These are phyloP conservation scores for Phytophthora boehmeriae DNA, from an alignment of 352 stramenopile genomes.

Conservation along the genomic window DNA sequence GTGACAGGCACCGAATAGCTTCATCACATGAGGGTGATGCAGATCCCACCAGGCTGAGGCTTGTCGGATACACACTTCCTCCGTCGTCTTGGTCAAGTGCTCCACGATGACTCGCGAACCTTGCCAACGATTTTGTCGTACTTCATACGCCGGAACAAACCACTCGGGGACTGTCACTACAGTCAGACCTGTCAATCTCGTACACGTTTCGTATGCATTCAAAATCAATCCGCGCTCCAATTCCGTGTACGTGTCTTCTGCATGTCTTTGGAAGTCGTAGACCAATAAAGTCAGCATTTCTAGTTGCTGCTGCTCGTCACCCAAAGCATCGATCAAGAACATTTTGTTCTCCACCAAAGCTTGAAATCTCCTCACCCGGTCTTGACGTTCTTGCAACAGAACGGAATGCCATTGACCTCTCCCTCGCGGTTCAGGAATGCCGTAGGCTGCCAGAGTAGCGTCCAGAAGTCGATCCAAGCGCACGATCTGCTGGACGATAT, in stretches of 20 bases:
- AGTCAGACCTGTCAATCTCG: conserved; percentile 16
- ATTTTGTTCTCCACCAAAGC: conserved; percentile 18
- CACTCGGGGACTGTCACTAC: conserved; percentile 30
- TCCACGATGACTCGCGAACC: conserved; percentile 30
- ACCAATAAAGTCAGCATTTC: conserved; percentile 31
- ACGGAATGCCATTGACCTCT: conserved; percentile 24
- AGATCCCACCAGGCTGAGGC: conserved; percentile 33
- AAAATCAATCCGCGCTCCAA: conserved; percentile 26
- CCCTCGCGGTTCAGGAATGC: conserved; percentile 16
- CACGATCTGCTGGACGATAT: conserved; percentile 27
- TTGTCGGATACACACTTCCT: conserved; percentile 36
- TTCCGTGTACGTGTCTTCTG: conserved; percentile 23
- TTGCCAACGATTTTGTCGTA: conserved; percentile 23
- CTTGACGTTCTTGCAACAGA: conserved; percentile 28
- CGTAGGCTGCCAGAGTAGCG: conserved; percentile 19
- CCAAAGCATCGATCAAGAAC: conserved; percentile 15
- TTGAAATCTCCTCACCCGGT: conserved; percentile 26
- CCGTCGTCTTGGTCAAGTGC: conserved; percentile 11
- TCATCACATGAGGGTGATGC: conserved; percentile 41
- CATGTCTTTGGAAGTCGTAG: conserved; percentile 33
- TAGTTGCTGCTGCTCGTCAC: conserved; percentile 32
- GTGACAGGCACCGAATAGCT: conserved; percentile 43
- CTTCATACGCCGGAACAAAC: conserved; percentile 37
- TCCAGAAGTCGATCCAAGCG: conserved; percentile 32
- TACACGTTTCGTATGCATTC: conserved; percentile 24